A percentile compares a stretch with the other conserved stretches of the same genome.
phyloP scores from a whole-genome alignment of 208 protist genomes.

The Acanthamoeba sp. region DNA sequence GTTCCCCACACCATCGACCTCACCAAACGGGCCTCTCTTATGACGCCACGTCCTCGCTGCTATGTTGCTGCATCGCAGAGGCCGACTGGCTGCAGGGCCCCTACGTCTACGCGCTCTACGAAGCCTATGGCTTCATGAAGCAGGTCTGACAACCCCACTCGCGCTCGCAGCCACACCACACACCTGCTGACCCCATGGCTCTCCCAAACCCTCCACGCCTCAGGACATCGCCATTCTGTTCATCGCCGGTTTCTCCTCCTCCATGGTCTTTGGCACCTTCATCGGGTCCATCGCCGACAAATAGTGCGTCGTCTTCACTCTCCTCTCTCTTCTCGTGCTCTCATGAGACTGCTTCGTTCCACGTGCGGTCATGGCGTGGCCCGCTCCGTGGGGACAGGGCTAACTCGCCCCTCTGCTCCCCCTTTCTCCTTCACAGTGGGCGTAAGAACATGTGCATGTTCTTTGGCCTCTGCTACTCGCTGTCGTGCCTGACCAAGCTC shows the following conservation, averaged over 20 bases:
- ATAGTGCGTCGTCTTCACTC: slow-evolving; percentile 81
- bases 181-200: too few species aligned
- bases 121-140: slow-evolving; percentile 88
- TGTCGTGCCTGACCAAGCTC: slow-evolving; percentile 84
- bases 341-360: slow-evolving; percentile 32
- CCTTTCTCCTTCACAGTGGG: slow-evolving; percentile 81
- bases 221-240: slow-evolving; percentile 91
- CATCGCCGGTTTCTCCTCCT: slow-evolving; percentile 90
- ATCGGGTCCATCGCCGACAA: slow-evolving; percentile 90
- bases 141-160: too few species aligned
- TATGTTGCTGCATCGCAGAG: too few species aligned
- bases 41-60: too few species aligned
- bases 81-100: slow-evolving; percentile 89
- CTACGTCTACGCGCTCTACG: slow-evolving; percentile 92
- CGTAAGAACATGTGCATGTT: slow-evolving; percentile 78
- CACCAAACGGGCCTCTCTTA: too few species aligned
- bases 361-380: too few species aligned
- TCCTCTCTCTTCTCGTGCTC: background rate
- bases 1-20: background rate
- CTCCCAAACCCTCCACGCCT: too few species aligned
- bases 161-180: too few species aligned
- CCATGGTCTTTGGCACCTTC: slow-evolving; percentile 91
- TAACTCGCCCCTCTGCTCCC: too few species aligned
- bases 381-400: too few species aligned
- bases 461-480: slow-evolving; percentile 79